Evolutionary conservation across 192 early-diverging fungal genomes (phyloP).

Genomic region (Coemansia guatemalensis): DNA sequence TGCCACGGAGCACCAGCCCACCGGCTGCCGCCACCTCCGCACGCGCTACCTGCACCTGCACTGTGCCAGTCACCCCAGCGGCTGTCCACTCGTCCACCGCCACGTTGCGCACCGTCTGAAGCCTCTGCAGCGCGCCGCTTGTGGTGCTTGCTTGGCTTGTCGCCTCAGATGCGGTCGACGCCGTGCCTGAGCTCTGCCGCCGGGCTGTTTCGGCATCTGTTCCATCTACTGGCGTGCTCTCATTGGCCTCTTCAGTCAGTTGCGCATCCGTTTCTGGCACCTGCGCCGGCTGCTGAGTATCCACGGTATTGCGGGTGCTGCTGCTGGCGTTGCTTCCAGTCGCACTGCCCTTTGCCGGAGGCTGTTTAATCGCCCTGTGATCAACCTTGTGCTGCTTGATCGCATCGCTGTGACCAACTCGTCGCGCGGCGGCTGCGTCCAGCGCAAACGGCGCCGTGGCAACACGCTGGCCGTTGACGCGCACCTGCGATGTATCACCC

Average conservation of each 20-base stretch:
- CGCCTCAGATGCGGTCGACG: no score
- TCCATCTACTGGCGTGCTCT: no score
- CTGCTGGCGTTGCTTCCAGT: slow-evolving; percentile 1
- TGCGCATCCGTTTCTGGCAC: not conserved
- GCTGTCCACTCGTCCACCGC: not conserved
- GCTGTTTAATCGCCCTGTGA: not conserved
- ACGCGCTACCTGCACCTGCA: slow-evolving; percentile 7
- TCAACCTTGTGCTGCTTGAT: no score
- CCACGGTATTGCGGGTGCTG: not conserved
- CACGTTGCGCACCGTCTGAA: no score
- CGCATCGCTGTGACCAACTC: no score
- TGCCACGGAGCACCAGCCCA: slow-evolving; percentile 45
- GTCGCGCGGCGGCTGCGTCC: slow-evolving; percentile 12
- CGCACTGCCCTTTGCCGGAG: not conserved
- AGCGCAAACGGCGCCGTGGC: slow-evolving; percentile 28
- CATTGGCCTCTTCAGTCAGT: no score
- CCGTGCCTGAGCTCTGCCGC: no score
- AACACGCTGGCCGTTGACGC: slow-evolving; percentile 28
- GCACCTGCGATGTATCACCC: slow-evolving; percentile 6
- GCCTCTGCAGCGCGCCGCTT: no score
- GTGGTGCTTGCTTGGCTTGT: no score
- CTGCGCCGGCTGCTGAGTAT: not conserved
- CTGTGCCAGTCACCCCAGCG: slow-evolving; percentile 12
- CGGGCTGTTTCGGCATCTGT: no score
- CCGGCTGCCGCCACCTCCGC: slow-evolving; percentile 35